phyloP scores from a whole-genome alignment of 441 rosid species.

The Manihot esculenta region DNA sequence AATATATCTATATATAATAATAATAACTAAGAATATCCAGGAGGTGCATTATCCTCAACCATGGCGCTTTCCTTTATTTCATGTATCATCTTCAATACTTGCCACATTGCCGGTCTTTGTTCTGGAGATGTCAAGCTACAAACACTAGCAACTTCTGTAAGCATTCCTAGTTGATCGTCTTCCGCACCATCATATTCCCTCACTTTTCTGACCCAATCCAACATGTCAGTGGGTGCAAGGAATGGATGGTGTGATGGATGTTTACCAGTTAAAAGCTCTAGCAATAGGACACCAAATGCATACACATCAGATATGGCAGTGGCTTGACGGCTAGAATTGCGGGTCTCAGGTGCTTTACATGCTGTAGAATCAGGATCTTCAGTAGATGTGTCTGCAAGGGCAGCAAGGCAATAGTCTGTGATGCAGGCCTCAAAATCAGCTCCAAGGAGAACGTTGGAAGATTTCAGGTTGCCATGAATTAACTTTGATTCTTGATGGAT shows the following conservation, averaged over 20 bases:
- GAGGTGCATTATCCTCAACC: conserved; percentile 43
- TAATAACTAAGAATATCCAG: conserved; percentile 28
- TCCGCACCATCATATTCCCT: conserved; percentile 60
- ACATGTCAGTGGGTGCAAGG: conserved; percentile 44
- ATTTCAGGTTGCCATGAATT: conserved; percentile 80
- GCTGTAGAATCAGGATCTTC: conserved; percentile 50
- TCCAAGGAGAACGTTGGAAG: conserved; percentile 80
- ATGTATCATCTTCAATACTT: conserved; percentile 82
- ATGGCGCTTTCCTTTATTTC: conserved; percentile 71
- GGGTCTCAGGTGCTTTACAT: conserved; percentile 65
- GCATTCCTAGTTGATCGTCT: conserved; percentile 63
- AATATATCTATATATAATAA: no score
- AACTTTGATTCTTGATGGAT: conserved; percentile 90
- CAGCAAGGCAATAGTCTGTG: conserved; percentile 69
- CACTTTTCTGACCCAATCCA: conserved; percentile 57
- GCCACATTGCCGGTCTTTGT: conserved; percentile 95
- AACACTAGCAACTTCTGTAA: conserved; percentile 63
- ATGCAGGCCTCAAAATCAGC: conserved; percentile 83
- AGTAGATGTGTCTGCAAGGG: conserved; percentile 41
- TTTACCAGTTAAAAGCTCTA: conserved; percentile 82
- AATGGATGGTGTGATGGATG: conserved; percentile 68
- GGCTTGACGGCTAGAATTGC: conserved; percentile 39
- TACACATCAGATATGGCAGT: conserved; percentile 73
- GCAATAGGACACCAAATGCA: conserved; percentile 69
- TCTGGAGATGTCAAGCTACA: conserved; percentile 70